These are phyloP conservation scores for Paxillus rubicundulus DNA, from an alignment of 768 basidiomycete species.

Conservation along the genomic window DNA sequence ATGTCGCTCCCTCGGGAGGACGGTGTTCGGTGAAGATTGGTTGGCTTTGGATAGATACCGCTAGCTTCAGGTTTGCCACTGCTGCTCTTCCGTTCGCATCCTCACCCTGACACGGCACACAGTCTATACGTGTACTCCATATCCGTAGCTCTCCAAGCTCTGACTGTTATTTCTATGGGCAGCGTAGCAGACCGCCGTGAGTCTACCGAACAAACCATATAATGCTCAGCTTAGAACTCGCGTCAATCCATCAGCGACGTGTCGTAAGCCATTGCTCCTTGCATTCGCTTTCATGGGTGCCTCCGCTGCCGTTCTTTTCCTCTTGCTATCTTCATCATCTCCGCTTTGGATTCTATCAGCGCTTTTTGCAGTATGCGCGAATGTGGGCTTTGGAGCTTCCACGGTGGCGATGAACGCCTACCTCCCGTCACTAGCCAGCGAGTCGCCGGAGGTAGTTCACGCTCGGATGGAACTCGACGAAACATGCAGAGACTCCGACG, in stretches of 20 bases:
- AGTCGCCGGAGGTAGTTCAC: constrained; percentile 55
- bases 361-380: constrained; percentile 70
- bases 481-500: constrained; percentile 6
- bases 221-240: constrained; percentile 1
- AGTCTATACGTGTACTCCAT: constrained; percentile 88
- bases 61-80: constrained; percentile 75
- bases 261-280: constrained; percentile 77
- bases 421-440: constrained; percentile 69
- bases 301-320: constrained; percentile 62
- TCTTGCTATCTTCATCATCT: constrained; percentile 69
- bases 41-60: constrained; percentile 86
- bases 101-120: neutral
- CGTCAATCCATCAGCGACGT: constrained; percentile 44
- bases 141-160: constrained; percentile 84
- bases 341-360: constrained; percentile 68
- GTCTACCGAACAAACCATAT: constrained; percentile 24
- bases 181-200: constrained; percentile 86
- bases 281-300: constrained; percentile 74
- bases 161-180: constrained; percentile 95
- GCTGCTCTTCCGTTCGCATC: neutral
- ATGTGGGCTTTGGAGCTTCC: constrained; percentile 83
- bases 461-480: constrained; percentile 33
- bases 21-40: constrained; percentile 81
- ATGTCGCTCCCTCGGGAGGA: constrained; percentile 29
- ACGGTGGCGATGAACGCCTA: constrained; percentile 91